Evolutionary conservation across 2,329 filamentous ascomycete species (phyloP).

Genomic region (Ascochyta fabae): DNA sequence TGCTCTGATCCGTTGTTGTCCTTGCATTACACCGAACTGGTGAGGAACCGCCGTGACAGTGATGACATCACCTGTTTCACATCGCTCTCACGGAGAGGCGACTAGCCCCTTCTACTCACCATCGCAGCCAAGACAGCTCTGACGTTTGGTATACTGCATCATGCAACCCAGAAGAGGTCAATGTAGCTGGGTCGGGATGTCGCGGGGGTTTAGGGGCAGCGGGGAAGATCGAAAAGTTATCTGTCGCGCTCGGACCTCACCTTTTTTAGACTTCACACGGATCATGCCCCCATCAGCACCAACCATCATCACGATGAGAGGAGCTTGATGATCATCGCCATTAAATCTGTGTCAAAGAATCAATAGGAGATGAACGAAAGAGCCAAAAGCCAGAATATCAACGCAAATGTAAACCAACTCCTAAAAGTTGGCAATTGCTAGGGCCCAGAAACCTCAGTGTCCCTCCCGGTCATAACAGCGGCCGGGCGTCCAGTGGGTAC

Average conservation of each 20-base stretch:
- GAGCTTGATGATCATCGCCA: too few relatives aligned
- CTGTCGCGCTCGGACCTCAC: constrained; percentile 9
- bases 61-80: constrained; percentile 17
- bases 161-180: not conserved
- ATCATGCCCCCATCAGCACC: not conserved
- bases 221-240: not conserved
- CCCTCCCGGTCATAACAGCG: too few relatives aligned
- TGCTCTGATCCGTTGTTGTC: too few relatives aligned
- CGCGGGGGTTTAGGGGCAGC: not conserved
- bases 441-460: too few relatives aligned
- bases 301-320: not conserved
- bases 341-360: too few relatives aligned
- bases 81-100: not conserved
- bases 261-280: constrained; percentile 2
- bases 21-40: too few relatives aligned
- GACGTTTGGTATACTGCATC: not conserved
- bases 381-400: too few relatives aligned
- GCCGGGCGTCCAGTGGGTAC: too few relatives aligned
- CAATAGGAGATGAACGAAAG: too few relatives aligned
- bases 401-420: too few relatives aligned
- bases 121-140: not conserved
- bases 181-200: not conserved
- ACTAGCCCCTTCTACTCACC: constrained; percentile 1
- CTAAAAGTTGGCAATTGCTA: too few relatives aligned
- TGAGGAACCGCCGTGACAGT: not conserved